Percentiles rank a stretch among this genome's conserved stretches.
phyloP scores from a whole-genome alignment of 2,329 filamentous ascomycete genomes.

The Colletotrichum tropicicola region DNA sequence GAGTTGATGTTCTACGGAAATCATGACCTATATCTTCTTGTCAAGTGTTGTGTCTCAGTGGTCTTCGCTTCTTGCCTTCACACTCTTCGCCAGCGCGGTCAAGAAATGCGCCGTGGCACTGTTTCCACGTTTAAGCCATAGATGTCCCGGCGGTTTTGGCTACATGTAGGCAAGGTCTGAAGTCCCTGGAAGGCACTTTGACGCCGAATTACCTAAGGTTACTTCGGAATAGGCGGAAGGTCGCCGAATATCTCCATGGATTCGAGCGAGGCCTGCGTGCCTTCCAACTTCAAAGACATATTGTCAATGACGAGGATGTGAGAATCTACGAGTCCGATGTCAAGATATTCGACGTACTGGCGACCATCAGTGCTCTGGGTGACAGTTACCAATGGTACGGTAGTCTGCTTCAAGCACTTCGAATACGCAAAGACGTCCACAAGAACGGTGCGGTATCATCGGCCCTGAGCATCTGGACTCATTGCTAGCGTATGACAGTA shows the following conservation, averaged over 20 bases:
- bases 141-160: no score
- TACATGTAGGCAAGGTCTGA: no score
- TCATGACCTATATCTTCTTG: no score
- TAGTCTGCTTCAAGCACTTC: background rate
- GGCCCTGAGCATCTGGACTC: background rate
- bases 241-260: background rate
- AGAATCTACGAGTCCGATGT: background rate
- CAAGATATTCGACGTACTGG: background rate
- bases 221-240: no score
- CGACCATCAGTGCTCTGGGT: background rate
- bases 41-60: no score
- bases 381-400: conserved; percentile 1
- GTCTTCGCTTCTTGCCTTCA: no score
- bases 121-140: no score
- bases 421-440: background rate
- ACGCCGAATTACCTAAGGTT: no score
- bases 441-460: background rate
- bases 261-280: background rate
- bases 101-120: no score
- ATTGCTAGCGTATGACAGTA: background rate
- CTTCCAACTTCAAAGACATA: background rate
- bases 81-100: no score
- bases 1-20: no score
- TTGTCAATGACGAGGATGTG: background rate
- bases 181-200: no score